Base-by-base conservation (phyloP, 2,329 filamentous ascomycete genomes). In the Fusarium sp. region DNA sequence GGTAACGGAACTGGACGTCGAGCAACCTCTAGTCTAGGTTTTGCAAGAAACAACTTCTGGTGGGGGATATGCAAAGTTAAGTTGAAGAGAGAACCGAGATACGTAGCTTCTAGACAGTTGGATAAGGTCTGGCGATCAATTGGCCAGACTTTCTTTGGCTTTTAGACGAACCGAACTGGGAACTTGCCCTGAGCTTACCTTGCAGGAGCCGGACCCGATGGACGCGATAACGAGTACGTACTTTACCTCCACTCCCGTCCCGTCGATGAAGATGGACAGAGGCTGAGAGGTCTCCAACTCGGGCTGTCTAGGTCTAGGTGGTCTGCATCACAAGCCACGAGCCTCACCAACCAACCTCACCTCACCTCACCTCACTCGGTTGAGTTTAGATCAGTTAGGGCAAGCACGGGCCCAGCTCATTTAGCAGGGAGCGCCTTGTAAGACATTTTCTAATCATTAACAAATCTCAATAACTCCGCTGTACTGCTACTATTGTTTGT, bases 351-450 rank as follows among this genome's bases (percentile, higher is more conserved):
- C 18, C 18, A n/a, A 37, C 34, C 10, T 37, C 63, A 49, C 49
- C 18, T 37, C 63, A 49, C 49, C 10, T 37, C 63, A 49, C 49
- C 10, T 37, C 63, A 49, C 49, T 53, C 34, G n/a, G 21, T 27
- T 40, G n/a, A 42, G 63, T 69, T 69, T 57, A 57, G 59, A 55
- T 61, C 55, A 59, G 46, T 71, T 71, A 71, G 68, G 68, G 68
- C 68, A 71, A 61, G 68, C 68, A 71, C 68, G 59, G 68, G 45
- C 68, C 68, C 50, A 13, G 42, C 62, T 70, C 69, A 71, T 71
- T 49, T 63, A 51, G 50, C 68, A 69, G 53, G 68, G 68, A 65
- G 51, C 46, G 50, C 49, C 63, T 57, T 41, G 48, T 51, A 71
- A 68, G 63, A 55, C 32, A 54, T 58, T 59, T 58, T 62, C 53